Percentiles rank a stretch among this genome's conserved stretches.
phyloP scores from a whole-genome alignment of 768 basidiomycete species.

The Rossbeevera mucosa region DNA sequence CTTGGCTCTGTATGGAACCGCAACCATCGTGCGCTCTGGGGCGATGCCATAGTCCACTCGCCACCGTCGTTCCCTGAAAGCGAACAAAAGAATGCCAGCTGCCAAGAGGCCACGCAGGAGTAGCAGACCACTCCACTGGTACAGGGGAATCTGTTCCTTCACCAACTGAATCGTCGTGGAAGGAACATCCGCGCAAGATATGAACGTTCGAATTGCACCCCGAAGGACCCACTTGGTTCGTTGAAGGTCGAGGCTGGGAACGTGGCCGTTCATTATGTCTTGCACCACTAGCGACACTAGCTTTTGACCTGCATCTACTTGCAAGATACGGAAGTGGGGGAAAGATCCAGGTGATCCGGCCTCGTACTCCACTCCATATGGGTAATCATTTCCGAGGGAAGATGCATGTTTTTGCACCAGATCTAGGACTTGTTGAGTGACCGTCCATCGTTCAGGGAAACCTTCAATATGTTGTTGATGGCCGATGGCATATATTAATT shows the following conservation, averaged over 20 bases:
- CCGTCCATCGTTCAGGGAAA: conserved; percentile 34
- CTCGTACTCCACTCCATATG: conserved; percentile 18
- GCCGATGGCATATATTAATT: conserved; percentile 36
- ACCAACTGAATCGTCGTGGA: not conserved
- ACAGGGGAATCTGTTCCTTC: conserved; percentile 1
- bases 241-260: conserved; percentile 18
- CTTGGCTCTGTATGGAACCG: conserved; percentile 38
- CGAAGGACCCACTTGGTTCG: conserved; percentile 1
- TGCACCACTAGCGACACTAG: conserved; percentile 12
- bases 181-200: conserved; percentile 12
- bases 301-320: conserved; percentile 4
- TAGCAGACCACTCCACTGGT: conserved; percentile 27
- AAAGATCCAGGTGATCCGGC: conserved; percentile 15
- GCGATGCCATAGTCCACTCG: conserved; percentile 37
- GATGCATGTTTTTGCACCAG: conserved; percentile 20
- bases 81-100: conserved; percentile 29
- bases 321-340: conserved; percentile 22
- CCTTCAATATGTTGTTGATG: conserved; percentile 25
- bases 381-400: conserved; percentile 5
- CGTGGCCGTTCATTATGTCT: conserved; percentile 11
- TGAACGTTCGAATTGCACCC: conserved; percentile 19
- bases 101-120: conserved; percentile 34
- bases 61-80: conserved; percentile 34
- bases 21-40: conserved; percentile 30
- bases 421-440: conserved; percentile 27